Percentiles rank a stretch among this genome's conserved stretches.
These are phyloP conservation scores for Apocynum venetum DNA, from an alignment of 257 asterid species.

Conservation along the genomic window DNA sequence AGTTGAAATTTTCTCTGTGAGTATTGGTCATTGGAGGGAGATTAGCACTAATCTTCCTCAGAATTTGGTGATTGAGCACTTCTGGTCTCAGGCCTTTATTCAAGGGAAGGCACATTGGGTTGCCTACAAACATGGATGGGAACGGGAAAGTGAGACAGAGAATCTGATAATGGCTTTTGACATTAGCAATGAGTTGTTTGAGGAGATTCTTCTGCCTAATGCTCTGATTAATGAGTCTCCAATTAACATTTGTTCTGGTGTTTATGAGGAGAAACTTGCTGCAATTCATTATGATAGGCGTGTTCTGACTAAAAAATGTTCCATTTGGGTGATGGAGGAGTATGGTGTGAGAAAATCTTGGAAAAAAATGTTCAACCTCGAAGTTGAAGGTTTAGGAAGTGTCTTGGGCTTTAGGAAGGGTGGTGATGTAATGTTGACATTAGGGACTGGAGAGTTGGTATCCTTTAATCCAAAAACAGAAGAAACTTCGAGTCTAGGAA, in stretches of 20 bases:
- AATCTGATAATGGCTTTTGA: conserved; percentile 22
- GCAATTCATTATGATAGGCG: background rate
- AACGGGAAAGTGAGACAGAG: background rate
- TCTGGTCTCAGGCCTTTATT: conserved; percentile 13
- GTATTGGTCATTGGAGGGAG: conserved; percentile 10
- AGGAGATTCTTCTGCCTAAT: conserved; percentile 9
- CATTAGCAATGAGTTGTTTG: conserved; percentile 12
- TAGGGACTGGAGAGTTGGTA: background rate
- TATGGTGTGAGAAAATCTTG: conserved; percentile 15
- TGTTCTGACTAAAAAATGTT: background rate
- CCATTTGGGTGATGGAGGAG: conserved; percentile 22
- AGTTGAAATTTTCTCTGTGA: conserved; percentile 12
- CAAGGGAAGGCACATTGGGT: conserved; percentile 13
- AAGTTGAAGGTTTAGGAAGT: background rate
- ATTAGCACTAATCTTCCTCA: conserved; percentile 9
- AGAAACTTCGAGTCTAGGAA: background rate
- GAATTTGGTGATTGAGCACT: conserved; percentile 15
- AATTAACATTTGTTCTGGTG: background rate
- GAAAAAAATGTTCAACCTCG: conserved; percentile 14
- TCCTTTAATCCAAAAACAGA: conserved; percentile 1
- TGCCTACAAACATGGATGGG: background rate
- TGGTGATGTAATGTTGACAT: conserved; percentile 11
- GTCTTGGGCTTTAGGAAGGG: background rate
- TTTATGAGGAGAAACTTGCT: conserved; percentile 7
- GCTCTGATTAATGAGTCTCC: conserved; percentile 4